Conservation (phyloP, 257 asterid species). For the Pogostemon cablin region DNA sequence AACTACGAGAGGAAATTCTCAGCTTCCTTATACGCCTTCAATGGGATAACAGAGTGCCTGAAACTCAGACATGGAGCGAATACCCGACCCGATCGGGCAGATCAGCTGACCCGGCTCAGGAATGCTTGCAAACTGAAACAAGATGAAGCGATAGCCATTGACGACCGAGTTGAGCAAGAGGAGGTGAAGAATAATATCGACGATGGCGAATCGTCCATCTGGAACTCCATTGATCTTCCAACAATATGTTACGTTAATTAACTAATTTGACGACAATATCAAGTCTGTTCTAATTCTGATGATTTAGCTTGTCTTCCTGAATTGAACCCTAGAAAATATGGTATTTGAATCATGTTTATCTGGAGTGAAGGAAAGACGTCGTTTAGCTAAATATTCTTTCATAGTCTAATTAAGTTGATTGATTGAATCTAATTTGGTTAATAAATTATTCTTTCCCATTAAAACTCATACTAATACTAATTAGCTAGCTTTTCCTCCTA, state of each 20-base stretch:
- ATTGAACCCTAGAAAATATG: conserved; percentile 21
- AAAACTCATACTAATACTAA: no score
- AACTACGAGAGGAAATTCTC: conserved; percentile 78
- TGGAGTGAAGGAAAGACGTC: conserved; percentile 23
- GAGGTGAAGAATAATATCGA: conserved; percentile 9
- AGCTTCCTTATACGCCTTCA: conserved; percentile 72
- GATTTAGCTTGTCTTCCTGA: conserved; percentile 9
- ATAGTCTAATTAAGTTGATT: neutral
- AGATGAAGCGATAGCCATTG: conserved; percentile 25
- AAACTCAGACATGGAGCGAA: conserved; percentile 47
- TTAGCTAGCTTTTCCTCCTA: no score
- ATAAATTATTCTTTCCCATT: no score
- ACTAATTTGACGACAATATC: conserved; percentile 7
- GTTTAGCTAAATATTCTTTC: conserved; percentile 29
- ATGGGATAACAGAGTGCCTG: conserved; percentile 75
- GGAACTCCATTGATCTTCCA: conserved; percentile 54
- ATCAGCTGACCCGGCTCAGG: conserved; percentile 49
- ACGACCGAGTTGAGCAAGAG: neutral
- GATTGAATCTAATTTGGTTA: neutral
- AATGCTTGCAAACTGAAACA: conserved; percentile 53
- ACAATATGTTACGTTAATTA: conserved; percentile 42
- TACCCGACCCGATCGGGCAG: conserved; percentile 40
- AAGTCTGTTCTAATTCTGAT: conserved; percentile 6
- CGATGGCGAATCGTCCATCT: conserved; percentile 41
- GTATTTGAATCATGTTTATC: conserved; percentile 15